Conservation (phyloP, 495 filamentous ascomycete genomes). For the Patellaria atrata region DNA sequence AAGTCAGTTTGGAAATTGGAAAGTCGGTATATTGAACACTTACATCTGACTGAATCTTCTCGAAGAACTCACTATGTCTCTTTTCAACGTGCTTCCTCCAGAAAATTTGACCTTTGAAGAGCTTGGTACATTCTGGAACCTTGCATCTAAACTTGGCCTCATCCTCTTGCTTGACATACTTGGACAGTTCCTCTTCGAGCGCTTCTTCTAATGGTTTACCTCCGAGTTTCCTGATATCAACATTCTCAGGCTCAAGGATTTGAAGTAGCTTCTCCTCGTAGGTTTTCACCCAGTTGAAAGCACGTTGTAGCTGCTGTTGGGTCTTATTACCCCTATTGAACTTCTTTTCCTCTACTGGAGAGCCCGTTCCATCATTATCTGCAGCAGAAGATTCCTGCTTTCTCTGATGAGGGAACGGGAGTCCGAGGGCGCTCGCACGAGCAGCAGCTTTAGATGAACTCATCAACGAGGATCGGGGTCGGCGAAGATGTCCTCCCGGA, state of each 20-base stretch:
- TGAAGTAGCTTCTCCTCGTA: conserved; percentile 94
- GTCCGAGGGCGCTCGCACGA: conserved; percentile 60
- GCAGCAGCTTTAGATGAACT: conserved; percentile 74
- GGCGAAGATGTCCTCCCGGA: conserved; percentile 86
- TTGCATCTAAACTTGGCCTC: conserved; percentile 94
- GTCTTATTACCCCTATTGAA: conserved; percentile 50
- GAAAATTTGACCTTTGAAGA: conserved; percentile 93
- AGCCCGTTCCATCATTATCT: conserved; percentile 41
- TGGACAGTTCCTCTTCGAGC: conserved; percentile 68
- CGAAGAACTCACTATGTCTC: conserved; percentile 78
- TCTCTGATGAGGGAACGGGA: conserved; percentile 68
- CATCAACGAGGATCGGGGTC: conserved; percentile 70
- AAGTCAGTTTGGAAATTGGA: conserved; percentile 10
- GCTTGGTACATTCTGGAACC: conserved; percentile 84
- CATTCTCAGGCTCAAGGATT: conserved; percentile 76
- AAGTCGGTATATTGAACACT: conserved; percentile 21
- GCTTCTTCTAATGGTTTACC: conserved; percentile 78
- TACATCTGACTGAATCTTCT: conserved; percentile 70
- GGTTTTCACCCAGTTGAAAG: conserved; percentile 98
- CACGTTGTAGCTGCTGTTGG: conserved; percentile 81
- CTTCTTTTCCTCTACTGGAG: conserved; percentile 46
- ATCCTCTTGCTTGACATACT: conserved; percentile 91
- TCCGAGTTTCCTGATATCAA: conserved; percentile 75
- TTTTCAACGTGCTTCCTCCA: conserved; percentile 98
- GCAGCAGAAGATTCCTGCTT: conserved; percentile 40